A percentile compares a stretch with the other conserved stretches of the same genome.
Evolutionary conservation across 805 yeast genomes (phyloP).

Genomic region (Hanseniaspora hatyaiensis): DNA sequence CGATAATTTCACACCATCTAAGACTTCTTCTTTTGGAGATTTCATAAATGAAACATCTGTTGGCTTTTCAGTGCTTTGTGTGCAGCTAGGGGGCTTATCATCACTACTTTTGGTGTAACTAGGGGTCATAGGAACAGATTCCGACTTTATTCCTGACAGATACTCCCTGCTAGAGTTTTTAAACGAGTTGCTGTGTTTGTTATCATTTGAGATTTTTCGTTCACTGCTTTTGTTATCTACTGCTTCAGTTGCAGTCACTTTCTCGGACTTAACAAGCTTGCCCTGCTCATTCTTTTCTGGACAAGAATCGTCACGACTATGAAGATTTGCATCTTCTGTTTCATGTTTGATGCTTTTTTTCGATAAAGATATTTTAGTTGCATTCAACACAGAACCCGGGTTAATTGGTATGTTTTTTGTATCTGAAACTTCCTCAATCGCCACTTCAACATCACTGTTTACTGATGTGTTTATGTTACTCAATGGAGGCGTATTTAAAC

Average conservation of each 20-base stretch:
- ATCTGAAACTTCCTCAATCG: background rate
- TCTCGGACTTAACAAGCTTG: no score
- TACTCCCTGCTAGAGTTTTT: background rate
- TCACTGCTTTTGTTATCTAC: background rate
- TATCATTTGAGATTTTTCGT: background rate
- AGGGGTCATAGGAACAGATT: slow-evolving; percentile 16
- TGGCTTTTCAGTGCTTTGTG: background rate
- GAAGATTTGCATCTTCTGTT: background rate
- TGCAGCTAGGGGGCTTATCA: background rate
- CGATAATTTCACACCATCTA: slow-evolving; percentile 10
- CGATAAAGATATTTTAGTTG: background rate
- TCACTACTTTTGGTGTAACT: slow-evolving; percentile 7
- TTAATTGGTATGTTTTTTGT: background rate
- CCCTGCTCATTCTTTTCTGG: no score
- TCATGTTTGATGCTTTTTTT: background rate
- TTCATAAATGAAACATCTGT: background rate
- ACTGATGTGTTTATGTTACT: slow-evolving; percentile 6
- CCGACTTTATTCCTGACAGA: slow-evolving; percentile 7
- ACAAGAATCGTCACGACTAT: no score
- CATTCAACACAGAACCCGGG: background rate
- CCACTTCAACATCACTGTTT: slow-evolving; percentile 9
- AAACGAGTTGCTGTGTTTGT: background rate
- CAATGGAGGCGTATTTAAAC: slow-evolving; percentile 8
- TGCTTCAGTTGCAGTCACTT: no score
- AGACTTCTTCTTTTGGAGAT: slow-evolving; percentile 9